Percentiles rank a stretch among this genome's conserved stretches.
These are phyloP conservation scores for Chrysopogon serrulatus DNA, from an alignment of 176 grass and related monocot species.

Conservation along the genomic window DNA sequence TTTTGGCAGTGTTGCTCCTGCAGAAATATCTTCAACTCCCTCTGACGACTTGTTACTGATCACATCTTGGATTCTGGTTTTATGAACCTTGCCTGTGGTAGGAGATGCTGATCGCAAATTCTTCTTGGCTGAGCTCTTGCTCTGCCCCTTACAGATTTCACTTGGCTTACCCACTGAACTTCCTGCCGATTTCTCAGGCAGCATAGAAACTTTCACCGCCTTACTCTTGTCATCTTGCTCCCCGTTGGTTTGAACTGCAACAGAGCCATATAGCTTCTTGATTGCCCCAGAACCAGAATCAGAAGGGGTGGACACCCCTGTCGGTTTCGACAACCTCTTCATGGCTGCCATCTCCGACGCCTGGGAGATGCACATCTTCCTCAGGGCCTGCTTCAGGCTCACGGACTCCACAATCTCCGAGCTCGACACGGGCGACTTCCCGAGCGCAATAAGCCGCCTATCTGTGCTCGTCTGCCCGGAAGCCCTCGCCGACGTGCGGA, in stretches of 20 bases:
- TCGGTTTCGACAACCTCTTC: constrained; percentile 65
- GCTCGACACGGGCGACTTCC: constrained; percentile 56
- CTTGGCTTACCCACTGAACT: constrained; percentile 33
- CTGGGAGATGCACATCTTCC: constrained; percentile 96
- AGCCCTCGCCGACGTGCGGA: constrained; percentile 45
- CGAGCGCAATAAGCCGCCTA: constrained; percentile 50
- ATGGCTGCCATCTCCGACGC: constrained; percentile 96
- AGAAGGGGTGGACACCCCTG: constrained; percentile 12
- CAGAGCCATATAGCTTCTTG: constrained; percentile 64
- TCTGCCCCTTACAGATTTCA: constrained; percentile 17
- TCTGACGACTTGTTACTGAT: constrained; percentile 51
- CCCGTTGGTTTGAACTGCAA: constrained; percentile 39
- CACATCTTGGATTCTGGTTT: constrained; percentile 95
- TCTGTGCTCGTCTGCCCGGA: constrained; percentile 64
- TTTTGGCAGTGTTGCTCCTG: not conserved
- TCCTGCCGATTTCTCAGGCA: constrained; percentile 40
- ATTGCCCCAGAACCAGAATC: constrained; percentile 61
- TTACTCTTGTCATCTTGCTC: constrained; percentile 36
- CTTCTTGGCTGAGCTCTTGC: constrained; percentile 39
- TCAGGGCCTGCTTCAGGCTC: constrained; percentile 82
- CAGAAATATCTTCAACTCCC: constrained; percentile 24
- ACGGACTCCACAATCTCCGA: constrained; percentile 86
- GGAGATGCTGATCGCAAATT: constrained; percentile 43
- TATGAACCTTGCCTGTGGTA: constrained; percentile 41
- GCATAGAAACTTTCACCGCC: constrained; percentile 36